Conservation (phyloP, 805 yeast genomes). For the Barnettozyma californica region DNA sequence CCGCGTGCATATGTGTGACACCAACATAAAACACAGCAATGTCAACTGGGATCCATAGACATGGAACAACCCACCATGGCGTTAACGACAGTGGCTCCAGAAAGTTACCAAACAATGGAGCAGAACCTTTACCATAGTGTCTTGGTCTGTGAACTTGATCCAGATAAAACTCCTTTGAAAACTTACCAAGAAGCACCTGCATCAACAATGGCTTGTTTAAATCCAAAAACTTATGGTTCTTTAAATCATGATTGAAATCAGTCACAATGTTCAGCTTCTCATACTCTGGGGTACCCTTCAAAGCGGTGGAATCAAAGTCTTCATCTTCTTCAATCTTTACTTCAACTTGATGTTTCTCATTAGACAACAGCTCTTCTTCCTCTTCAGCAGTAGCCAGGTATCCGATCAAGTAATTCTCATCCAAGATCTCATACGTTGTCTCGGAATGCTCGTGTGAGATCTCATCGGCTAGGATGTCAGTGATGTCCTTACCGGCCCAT, state of each 20-base stretch:
- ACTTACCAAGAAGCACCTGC: constrained; percentile 74
- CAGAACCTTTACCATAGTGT: constrained; percentile 96
- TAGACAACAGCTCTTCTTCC: constrained; percentile 61
- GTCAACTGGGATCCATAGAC: constrained; percentile 82
- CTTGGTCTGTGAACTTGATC: constrained; percentile 98
- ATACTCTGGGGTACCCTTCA: constrained; percentile 66
- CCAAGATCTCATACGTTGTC: constrained; percentile 79
- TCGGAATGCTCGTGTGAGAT: constrained; percentile 76
- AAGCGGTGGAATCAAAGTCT: constrained; percentile 44
- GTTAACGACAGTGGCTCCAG: constrained; percentile 88
- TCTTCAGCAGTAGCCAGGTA: constrained; percentile 78
- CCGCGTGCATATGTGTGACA: constrained; percentile 37
- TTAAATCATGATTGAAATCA: constrained; percentile 64
- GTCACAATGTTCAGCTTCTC: constrained; percentile 74
- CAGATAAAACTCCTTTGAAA: constrained; percentile 83
- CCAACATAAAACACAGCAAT: constrained; percentile 58
- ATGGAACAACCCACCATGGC: constrained; percentile 92
- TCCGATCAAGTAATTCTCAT: constrained; percentile 75
- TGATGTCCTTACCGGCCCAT: constrained; percentile 79
- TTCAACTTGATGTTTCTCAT: constrained; percentile 51
- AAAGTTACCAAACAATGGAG: constrained; percentile 91
- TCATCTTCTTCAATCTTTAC: constrained; percentile 41
- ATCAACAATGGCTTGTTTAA: constrained; percentile 71
- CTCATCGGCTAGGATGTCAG: constrained; percentile 72
- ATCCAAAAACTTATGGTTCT: constrained; percentile 82